Conservation (phyloP, 257 asterid genomes). For the Capsicum baccatum region DNA sequence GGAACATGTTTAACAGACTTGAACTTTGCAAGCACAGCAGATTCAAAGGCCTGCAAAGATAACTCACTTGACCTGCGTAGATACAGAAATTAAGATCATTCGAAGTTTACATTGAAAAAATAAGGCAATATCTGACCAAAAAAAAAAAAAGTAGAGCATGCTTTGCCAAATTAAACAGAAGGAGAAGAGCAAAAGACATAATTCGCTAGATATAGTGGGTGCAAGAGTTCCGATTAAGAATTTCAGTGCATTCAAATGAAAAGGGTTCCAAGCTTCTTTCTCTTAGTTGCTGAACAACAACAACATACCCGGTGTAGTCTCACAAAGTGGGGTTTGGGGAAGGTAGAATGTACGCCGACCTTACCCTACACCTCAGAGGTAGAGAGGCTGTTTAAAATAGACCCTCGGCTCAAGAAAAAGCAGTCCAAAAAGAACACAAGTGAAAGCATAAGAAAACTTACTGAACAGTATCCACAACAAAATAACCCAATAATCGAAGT, state of each 20-base stretch:
- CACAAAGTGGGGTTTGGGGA: too few relatives aligned
- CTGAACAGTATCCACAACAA: too few relatives aligned
- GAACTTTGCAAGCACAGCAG: constrained; percentile 60
- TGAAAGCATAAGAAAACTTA: too few relatives aligned
- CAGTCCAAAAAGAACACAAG: too few relatives aligned
- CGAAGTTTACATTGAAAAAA: not conserved
- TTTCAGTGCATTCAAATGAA: constrained; percentile 16
- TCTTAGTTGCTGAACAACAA: not conserved
- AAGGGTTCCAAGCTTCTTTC: not conserved
- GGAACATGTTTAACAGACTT: constrained; percentile 72
- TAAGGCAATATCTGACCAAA: not conserved
- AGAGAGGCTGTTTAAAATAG: too few relatives aligned
- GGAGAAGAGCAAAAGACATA: not conserved
- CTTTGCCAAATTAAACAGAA: not conserved
- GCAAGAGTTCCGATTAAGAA: not conserved
- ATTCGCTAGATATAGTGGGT: not conserved
- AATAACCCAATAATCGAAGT: too few relatives aligned
- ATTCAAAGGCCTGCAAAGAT: constrained; percentile 65
- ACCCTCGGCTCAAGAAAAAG: too few relatives aligned
- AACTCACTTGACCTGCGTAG: constrained; percentile 74
- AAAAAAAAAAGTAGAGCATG: not conserved
- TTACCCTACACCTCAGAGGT: too few relatives aligned
- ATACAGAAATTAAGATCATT: constrained; percentile 26
- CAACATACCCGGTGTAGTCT: too few relatives aligned
- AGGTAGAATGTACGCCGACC: too few relatives aligned